These are phyloP conservation scores for Diplogelasinospora grovesii DNA, from an alignment of 495 filamentous ascomycete genomes.

Conservation along the genomic window DNA sequence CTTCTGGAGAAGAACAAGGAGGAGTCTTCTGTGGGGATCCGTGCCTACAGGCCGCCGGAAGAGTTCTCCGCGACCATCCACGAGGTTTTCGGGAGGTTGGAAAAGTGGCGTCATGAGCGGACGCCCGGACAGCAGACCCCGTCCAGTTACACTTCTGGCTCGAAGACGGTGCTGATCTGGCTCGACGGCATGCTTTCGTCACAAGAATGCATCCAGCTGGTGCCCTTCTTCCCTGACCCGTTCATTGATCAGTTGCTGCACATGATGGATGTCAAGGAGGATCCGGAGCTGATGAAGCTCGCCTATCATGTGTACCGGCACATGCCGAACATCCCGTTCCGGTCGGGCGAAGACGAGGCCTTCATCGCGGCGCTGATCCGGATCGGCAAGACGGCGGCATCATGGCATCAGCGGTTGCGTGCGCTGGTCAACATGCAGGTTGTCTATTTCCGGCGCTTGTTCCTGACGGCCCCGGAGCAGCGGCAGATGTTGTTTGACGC, in stretches of 20 bases:
- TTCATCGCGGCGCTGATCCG: constrained; percentile 84
- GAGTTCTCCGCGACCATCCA: constrained; percentile 68
- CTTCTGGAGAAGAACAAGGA: constrained; percentile 73
- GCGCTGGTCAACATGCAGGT: constrained; percentile 99
- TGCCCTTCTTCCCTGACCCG: constrained; percentile 81
- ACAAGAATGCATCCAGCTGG: constrained; percentile 85
- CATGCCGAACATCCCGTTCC: constrained; percentile 91
- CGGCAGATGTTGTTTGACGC: constrained; percentile 79
- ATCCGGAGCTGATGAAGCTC: constrained; percentile 87
- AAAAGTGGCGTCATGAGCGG: constrained; percentile 80
- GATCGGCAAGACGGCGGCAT: constrained; percentile 75
- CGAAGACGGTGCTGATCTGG: constrained; percentile 94
- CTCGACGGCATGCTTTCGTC: constrained; percentile 85
- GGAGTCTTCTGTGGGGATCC: constrained; percentile 75
- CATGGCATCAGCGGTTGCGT: constrained; percentile 97
- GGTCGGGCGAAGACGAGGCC: constrained; percentile 69
- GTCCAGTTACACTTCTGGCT: constrained; percentile 89
- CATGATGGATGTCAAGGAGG: constrained; percentile 99
- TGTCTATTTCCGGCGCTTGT: constrained; percentile 94
- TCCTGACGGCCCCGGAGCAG: constrained; percentile 73
- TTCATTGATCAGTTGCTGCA: constrained; percentile 89
- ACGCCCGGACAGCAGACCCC: constrained; percentile 86
- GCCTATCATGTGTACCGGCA: constrained; percentile 98
- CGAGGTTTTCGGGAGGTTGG: constrained; percentile 72
- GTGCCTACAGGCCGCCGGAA: constrained; percentile 68